Evolutionary conservation across 345 rosid genomes (phyloP).

Genomic region (Trapa incisa): DNA sequence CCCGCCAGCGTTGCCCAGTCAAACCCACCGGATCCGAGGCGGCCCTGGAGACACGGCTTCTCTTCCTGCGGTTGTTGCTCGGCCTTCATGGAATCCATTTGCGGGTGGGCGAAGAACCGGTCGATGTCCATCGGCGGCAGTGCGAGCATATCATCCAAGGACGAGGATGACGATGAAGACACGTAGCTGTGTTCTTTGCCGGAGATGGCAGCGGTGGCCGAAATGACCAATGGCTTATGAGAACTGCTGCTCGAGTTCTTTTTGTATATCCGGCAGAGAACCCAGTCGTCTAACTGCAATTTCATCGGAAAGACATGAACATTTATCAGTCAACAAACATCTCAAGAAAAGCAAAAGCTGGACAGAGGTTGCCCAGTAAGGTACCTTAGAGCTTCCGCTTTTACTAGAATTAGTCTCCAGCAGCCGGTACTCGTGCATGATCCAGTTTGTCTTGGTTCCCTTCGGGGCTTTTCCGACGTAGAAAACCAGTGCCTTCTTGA

Average conservation of each 20-base stretch:
- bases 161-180: conserved; percentile 59
- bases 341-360: too few relatives aligned
- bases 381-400: conserved; percentile 59
- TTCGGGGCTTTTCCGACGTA: conserved; percentile 89
- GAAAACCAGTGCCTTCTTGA: conserved; percentile 86
- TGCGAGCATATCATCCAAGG: conserved; percentile 66
- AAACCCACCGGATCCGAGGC: conserved; percentile 29
- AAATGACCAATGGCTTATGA: conserved; percentile 25
- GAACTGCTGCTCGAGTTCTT: conserved; percentile 40
- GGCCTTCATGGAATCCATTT: conserved; percentile 35
- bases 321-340: not conserved
- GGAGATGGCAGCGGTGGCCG: conserved; percentile 14
- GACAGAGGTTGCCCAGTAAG: too few relatives aligned
- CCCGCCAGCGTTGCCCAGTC: conserved; percentile 75
- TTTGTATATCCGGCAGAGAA: conserved; percentile 79
- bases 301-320: not conserved
- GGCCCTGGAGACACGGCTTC: conserved; percentile 18
- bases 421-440: conserved; percentile 95
- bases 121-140: conserved; percentile 55
- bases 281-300: conserved; percentile 88
- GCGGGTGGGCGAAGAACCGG: conserved; percentile 32
- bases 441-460: conserved; percentile 97
- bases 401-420: conserved; percentile 37
- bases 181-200: conserved; percentile 59
- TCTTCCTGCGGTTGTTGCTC: conserved; percentile 20